A percentile compares a stretch with the other conserved stretches of the same genome.
Evolutionary conservation across 306 rosid species (phyloP).

Genomic region (Cucumis melo): DNA sequence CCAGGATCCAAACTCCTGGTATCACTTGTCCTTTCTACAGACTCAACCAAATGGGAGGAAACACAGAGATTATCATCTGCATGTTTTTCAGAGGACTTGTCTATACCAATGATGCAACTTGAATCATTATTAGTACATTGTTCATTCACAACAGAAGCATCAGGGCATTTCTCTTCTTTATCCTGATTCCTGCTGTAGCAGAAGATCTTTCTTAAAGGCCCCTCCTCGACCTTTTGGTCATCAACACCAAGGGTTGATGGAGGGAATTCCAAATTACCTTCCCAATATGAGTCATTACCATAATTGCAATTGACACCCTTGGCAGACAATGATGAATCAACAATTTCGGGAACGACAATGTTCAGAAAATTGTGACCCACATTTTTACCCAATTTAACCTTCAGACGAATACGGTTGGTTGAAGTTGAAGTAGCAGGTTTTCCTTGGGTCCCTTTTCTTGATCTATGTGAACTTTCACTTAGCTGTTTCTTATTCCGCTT

Average conservation of each 20-base stretch:
- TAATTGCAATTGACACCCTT: constrained; percentile 10
- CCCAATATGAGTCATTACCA: constrained; percentile 15
- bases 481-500: constrained; percentile 31
- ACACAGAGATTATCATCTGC: constrained; percentile 22
- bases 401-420: constrained; percentile 55
- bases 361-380: constrained; percentile 30
- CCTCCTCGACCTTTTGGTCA: constrained; percentile 21
- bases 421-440: constrained; percentile 26
- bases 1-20: constrained; percentile 62
- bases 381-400: constrained; percentile 65
- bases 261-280: constrained; percentile 23
- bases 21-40: constrained; percentile 34
- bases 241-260: constrained; percentile 22
- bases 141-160: constrained; percentile 28
- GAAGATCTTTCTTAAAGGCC: constrained; percentile 16
- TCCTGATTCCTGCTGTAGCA: constrained; percentile 22
- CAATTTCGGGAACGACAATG: constrained; percentile 36
- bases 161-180: constrained; percentile 11
- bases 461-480: constrained; percentile 28
- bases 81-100: constrained; percentile 29
- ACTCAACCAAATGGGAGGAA: constrained; percentile 31
- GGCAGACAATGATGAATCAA: constrained; percentile 28
- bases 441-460: constrained; percentile 29
- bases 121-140: constrained; percentile 32
- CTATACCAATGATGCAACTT: constrained; percentile 21